These are phyloP conservation scores for Xerocomellus dryophilus DNA, from an alignment of 768 basidiomycete species.

Conservation along the genomic window DNA sequence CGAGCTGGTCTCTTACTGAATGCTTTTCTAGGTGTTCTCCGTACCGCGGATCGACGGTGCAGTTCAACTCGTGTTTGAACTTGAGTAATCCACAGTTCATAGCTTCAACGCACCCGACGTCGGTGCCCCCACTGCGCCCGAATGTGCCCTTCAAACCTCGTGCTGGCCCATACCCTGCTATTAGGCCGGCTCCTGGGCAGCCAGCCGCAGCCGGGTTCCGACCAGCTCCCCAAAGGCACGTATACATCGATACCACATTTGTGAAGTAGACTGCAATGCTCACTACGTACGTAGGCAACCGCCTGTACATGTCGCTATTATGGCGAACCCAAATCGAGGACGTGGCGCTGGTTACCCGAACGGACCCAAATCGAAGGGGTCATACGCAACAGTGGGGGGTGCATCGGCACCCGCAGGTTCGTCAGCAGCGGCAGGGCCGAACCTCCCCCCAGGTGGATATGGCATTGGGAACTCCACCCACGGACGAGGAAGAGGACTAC, in stretches of 20 bases:
- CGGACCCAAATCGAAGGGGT: slow-evolving; percentile 3
- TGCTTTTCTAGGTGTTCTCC: slow-evolving; percentile 66
- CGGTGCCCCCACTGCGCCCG: slow-evolving; percentile 46
- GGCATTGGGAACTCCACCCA: background rate
- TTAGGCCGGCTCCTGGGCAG: slow-evolving; percentile 56
- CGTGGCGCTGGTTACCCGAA: slow-evolving; percentile 27
- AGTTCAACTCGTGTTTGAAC: slow-evolving; percentile 87
- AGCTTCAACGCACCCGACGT: slow-evolving; percentile 64
- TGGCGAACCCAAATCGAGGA: slow-evolving; percentile 68
- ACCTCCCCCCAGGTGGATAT: background rate
- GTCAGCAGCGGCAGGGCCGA: background rate
- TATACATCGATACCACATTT: background rate
- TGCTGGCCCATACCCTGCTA: slow-evolving; percentile 60
- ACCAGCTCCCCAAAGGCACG: slow-evolving; percentile 41
- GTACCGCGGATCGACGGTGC: slow-evolving; percentile 87
- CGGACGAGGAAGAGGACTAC: slow-evolving; percentile 9
- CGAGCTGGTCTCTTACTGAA: background rate
- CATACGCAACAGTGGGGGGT: slow-evolving; percentile 10
- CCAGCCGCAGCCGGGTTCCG: slow-evolving; percentile 61
- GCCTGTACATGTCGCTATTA: slow-evolving; percentile 60
- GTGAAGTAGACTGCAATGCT: background rate
- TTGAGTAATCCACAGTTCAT: slow-evolving; percentile 83
- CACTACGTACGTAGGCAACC: slow-evolving; percentile 20
- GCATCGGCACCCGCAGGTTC: background rate
- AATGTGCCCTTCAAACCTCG: slow-evolving; percentile 61